A percentile compares a stretch with the other conserved stretches of the same genome.
These are phyloP conservation scores for Perkinsus olseni DNA, from an alignment of 169 alveolate genomes.

Conservation along the genomic window DNA sequence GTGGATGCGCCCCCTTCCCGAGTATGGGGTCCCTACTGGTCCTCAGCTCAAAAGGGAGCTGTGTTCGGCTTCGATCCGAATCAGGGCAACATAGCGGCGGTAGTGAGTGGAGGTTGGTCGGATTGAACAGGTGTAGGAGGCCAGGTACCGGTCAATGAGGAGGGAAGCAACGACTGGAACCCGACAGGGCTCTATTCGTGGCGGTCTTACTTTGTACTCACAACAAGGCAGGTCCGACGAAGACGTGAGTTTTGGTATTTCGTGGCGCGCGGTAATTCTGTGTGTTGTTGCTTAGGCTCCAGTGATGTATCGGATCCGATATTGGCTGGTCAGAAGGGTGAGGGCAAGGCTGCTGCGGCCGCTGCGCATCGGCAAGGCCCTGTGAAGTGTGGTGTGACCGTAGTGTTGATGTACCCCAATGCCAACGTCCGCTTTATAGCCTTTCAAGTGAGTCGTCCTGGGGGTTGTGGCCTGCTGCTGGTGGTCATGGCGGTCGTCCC, in stretches of 20 bases:
- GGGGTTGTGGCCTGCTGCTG: too few relatives aligned
- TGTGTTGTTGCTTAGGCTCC: background rate
- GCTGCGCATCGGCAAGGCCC: background rate
- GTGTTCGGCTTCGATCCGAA: too few relatives aligned
- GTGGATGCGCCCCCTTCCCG: too few relatives aligned
- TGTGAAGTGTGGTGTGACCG: background rate
- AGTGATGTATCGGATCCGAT: background rate
- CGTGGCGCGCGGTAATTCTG: background rate
- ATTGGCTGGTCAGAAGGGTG: background rate
- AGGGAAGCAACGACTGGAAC: background rate
- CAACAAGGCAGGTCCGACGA: background rate
- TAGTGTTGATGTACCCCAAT: background rate
- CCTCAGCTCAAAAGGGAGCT: too few relatives aligned
- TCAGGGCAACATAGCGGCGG: too few relatives aligned
- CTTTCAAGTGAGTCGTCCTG: background rate
- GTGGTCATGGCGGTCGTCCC: too few relatives aligned
- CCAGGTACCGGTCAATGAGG: background rate
- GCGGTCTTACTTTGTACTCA: background rate
- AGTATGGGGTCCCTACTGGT: too few relatives aligned
- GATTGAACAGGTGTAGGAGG: background rate
- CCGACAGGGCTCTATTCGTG: background rate
- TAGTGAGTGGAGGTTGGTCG: too few relatives aligned
- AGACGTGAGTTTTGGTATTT: background rate
- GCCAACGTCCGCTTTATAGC: background rate
- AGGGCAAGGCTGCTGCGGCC: background rate